Conservation (phyloP, 345 rosid genomes). For the Nephelium lappaceum region DNA sequence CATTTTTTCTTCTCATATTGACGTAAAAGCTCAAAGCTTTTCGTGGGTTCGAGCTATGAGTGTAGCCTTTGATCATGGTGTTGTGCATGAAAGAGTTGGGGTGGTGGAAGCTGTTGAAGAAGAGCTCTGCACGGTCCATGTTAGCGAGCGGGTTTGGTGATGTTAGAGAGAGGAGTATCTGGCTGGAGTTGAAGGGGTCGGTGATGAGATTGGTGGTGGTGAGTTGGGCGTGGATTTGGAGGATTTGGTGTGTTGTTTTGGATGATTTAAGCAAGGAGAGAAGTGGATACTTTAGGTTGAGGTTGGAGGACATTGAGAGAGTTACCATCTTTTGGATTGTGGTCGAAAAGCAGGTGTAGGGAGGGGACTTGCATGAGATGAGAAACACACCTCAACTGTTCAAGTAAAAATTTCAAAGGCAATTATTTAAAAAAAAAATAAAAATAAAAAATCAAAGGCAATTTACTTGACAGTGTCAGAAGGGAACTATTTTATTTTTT, state of each 20-base stretch:
- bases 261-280: conserved; percentile 32
- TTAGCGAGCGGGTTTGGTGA: conserved; percentile 22
- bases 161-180: conserved; percentile 32
- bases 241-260: conserved; percentile 35
- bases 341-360: too few species aligned
- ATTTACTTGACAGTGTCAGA: too few species aligned
- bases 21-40: conserved; percentile 34
- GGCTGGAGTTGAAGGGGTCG: conserved; percentile 25
- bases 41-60: conserved; percentile 19
- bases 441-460: too few species aligned
- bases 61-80: conserved; percentile 37
- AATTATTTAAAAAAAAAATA: too few species aligned
- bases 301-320: conserved; percentile 12
- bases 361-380: neutral
- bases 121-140: conserved; percentile 26
- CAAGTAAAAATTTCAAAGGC: neutral
- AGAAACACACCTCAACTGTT: neutral
- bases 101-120: conserved; percentile 31
- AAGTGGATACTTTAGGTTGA: conserved; percentile 13
- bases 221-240: conserved; percentile 45
- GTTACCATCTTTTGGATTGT: neutral
- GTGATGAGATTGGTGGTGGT: conserved; percentile 26
- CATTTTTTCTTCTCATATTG: conserved; percentile 33
- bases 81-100: conserved; percentile 38
- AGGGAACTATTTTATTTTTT: too few species aligned